These are phyloP conservation scores for Pichia sp. DNA, from an alignment of 1,139 yeast genomes.

Conservation along the genomic window DNA sequence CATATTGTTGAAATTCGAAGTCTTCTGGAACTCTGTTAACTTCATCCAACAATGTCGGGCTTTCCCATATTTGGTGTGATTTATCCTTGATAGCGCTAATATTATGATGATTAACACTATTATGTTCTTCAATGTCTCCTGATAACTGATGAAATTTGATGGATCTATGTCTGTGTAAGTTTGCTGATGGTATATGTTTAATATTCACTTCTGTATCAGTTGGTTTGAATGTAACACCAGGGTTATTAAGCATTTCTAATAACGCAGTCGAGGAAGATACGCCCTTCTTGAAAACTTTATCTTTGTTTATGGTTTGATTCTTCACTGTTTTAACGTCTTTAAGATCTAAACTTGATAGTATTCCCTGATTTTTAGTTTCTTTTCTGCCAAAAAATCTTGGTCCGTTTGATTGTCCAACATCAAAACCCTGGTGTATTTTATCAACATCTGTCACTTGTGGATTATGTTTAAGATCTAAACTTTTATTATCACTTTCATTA, in stretches of 20 bases:
- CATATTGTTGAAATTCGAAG: constrained; percentile 17
- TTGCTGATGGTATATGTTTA: constrained; percentile 8
- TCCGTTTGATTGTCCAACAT: background rate
- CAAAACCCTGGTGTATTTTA: background rate
- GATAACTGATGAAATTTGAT: constrained; percentile 12
- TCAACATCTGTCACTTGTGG: background rate
- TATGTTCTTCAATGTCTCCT: constrained; percentile 7
- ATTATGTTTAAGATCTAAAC: too few relatives aligned
- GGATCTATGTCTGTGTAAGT: constrained; percentile 3
- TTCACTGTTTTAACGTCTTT: background rate
- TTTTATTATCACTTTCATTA: background rate
- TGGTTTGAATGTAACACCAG: background rate
- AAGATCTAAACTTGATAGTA: background rate
- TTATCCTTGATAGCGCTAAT: too few relatives aligned
- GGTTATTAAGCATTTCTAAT: constrained; percentile 5
- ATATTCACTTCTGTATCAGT: constrained; percentile 1
- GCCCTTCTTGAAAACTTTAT: background rate
- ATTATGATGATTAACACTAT: too few relatives aligned
- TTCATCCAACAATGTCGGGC: constrained; percentile 22
- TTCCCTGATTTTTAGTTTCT: background rate
- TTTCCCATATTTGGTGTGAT: constrained; percentile 2
- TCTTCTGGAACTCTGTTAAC: constrained; percentile 29
- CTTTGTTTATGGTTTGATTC: background rate
- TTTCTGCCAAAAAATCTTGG: background rate
- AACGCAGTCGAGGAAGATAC: constrained; percentile 1